Conservation (phyloP, 2,329 filamentous ascomycete genomes). For the Sarocladium strictum region DNA sequence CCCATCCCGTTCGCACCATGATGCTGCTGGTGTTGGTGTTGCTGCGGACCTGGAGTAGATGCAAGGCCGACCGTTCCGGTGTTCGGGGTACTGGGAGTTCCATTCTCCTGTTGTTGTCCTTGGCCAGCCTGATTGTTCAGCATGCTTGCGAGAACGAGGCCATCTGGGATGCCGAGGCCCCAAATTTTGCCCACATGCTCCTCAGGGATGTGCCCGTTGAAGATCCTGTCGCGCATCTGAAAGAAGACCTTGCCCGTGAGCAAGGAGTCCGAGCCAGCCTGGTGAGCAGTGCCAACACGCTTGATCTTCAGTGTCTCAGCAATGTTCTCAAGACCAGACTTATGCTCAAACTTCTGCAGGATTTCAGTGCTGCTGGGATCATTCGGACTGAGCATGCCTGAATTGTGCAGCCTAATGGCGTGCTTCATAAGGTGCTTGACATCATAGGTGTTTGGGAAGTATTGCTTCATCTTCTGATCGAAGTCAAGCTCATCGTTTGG, state of each 20-base stretch:
- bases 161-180: conserved; percentile 73
- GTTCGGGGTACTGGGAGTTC: conserved; percentile 60
- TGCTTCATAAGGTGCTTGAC: conserved; percentile 97
- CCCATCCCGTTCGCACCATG: conserved; percentile 38
- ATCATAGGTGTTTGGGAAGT: conserved; percentile 90
- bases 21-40: conserved; percentile 48
- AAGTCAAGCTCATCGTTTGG: conserved; percentile 89
- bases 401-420: conserved; percentile 64
- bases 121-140: conserved; percentile 27
- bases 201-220: conserved; percentile 72
- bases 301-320: conserved; percentile 90
- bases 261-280: conserved; percentile 88
- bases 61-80: conserved; percentile 50
- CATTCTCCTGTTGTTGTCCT: conserved; percentile 46
- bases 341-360: conserved; percentile 78
- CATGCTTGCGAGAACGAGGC: conserved; percentile 29
- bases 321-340: conserved; percentile 88
- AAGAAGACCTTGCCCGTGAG: conserved; percentile 94
- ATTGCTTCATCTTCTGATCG: conserved; percentile 80
- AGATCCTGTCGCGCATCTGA: conserved; percentile 83
- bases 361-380: conserved; percentile 66
- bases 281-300: conserved; percentile 80
- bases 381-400: conserved; percentile 55
- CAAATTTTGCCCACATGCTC: conserved; percentile 89
- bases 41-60: conserved; percentile 47